A percentile compares a stretch with the other conserved stretches of the same genome.
These are phyloP conservation scores for Fusarium nelsonii DNA, from an alignment of 2,329 filamentous ascomycete species.

Conservation along the genomic window DNA sequence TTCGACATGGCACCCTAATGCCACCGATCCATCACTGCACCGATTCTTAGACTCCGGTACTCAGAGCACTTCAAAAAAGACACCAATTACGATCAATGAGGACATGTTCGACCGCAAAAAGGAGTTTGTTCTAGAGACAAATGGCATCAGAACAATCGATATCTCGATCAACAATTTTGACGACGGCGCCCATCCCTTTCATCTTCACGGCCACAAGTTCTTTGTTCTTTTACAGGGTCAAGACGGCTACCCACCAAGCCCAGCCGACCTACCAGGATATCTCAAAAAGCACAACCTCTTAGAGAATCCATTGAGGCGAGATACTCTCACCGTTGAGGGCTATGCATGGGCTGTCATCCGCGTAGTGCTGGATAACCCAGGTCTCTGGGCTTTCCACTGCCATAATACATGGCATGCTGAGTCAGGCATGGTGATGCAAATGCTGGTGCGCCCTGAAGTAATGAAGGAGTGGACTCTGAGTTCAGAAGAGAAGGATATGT, in stretches of 20 bases:
- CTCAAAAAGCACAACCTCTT: conserved; percentile 44
- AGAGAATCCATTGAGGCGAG: conserved; percentile 53
- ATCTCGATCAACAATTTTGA: conserved; percentile 72
- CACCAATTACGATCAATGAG: conserved; percentile 48
- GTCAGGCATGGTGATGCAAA: conserved; percentile 70
- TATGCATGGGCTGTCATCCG: conserved; percentile 68
- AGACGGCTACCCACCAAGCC: conserved; percentile 53
- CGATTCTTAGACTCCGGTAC: conserved; percentile 50
- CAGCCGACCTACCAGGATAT: conserved; percentile 43
- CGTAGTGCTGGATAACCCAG: conserved; percentile 68
- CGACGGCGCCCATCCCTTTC: conserved; percentile 59
- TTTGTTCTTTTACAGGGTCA: conserved; percentile 57
- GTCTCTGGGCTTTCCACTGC: conserved; percentile 70
- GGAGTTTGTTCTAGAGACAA: conserved; percentile 62
- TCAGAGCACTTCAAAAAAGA: conserved; percentile 17
- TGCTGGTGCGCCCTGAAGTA: conserved; percentile 54
- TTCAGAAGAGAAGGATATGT: conserved; percentile 47
- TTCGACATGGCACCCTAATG: conserved; percentile 60
- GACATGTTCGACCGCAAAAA: conserved; percentile 46
- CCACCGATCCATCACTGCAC: conserved; percentile 53
- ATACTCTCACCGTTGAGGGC: conserved; percentile 64
- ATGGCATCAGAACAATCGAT: conserved; percentile 65
- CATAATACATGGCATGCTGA: conserved; percentile 71
- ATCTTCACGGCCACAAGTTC: conserved; percentile 72
- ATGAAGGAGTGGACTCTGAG: conserved; percentile 47